Evolutionary conservation across 805 yeast species (phyloP).

Genomic region (Kregervanrija pseudodelftensis): DNA sequence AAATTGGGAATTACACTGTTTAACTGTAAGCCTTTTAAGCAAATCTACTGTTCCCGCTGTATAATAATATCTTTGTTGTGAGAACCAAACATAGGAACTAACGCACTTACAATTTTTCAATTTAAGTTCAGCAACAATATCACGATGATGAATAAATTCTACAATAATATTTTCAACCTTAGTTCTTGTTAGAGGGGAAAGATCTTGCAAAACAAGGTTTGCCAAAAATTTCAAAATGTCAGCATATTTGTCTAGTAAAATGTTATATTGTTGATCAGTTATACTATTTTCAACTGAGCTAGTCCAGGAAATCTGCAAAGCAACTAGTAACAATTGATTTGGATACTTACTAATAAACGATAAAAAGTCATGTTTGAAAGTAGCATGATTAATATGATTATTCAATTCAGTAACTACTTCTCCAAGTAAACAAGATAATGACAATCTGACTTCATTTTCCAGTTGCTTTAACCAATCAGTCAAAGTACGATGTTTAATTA

Average conservation of each 20-base stretch:
- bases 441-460: constrained; percentile 43
- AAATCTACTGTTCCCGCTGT: constrained; percentile 19
- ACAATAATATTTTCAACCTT: constrained; percentile 57
- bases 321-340: constrained; percentile 47
- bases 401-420: constrained; percentile 26
- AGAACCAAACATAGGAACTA: constrained; percentile 37
- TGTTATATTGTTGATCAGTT: neutral
- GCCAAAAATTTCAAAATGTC: neutral
- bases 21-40: constrained; percentile 30
- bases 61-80: constrained; percentile 45
- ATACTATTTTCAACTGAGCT: constrained; percentile 25
- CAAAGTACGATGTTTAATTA: constrained; percentile 35
- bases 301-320: constrained; percentile 56
- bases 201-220: too few relatives aligned
- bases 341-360: constrained; percentile 38
- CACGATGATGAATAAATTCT: constrained; percentile 57
- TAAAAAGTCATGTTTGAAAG: constrained; percentile 11
- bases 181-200: constrained; percentile 26
- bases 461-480: constrained; percentile 57
- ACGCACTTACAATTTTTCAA: neutral
- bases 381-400: constrained; percentile 6
- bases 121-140: constrained; percentile 21
- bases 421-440: constrained; percentile 35
- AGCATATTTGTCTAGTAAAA: constrained; percentile 13
- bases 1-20: constrained; percentile 45